Evolutionary conservation across 495 filamentous ascomycete genomes (phyloP).

Genomic region (Aspergillus leporis): DNA sequence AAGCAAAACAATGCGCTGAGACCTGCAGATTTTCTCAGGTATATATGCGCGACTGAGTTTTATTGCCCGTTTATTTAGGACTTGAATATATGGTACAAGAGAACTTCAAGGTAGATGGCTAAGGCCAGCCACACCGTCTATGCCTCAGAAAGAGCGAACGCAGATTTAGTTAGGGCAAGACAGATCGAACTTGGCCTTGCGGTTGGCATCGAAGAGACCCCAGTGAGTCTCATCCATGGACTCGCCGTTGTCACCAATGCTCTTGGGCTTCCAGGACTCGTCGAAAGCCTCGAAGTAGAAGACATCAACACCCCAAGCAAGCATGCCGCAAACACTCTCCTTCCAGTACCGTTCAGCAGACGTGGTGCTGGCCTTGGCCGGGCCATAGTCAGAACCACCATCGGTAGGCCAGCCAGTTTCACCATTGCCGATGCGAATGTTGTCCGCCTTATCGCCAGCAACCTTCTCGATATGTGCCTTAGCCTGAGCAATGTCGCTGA

Average conservation of each 20-base stretch:
- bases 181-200: slow-evolving; percentile 63
- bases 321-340: slow-evolving; percentile 67
- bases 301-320: slow-evolving; percentile 72
- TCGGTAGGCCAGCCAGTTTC: slow-evolving; percentile 73
- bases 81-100: slow-evolving; percentile 18
- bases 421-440: slow-evolving; percentile 71
- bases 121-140: background rate
- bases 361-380: slow-evolving; percentile 59
- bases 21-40: background rate
- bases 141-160: background rate
- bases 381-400: slow-evolving; percentile 64
- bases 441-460: slow-evolving; percentile 50
- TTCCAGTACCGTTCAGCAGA: slow-evolving; percentile 66
- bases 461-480: slow-evolving; percentile 66
- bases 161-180: slow-evolving; percentile 44
- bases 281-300: slow-evolving; percentile 87
- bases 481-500: slow-evolving; percentile 73
- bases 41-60: background rate
- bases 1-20: background rate
- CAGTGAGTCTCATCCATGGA: slow-evolving; percentile 73
- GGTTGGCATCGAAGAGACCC: slow-evolving; percentile 68
- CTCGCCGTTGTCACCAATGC: slow-evolving; percentile 66
- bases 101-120: slow-evolving; percentile 4
- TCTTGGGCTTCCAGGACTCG: slow-evolving; percentile 76
- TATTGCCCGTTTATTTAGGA: slow-evolving; percentile 8